Evolutionary conservation across 192 early-diverging fungal species (phyloP).

Genomic region (Entophlyctis helioformis): DNA sequence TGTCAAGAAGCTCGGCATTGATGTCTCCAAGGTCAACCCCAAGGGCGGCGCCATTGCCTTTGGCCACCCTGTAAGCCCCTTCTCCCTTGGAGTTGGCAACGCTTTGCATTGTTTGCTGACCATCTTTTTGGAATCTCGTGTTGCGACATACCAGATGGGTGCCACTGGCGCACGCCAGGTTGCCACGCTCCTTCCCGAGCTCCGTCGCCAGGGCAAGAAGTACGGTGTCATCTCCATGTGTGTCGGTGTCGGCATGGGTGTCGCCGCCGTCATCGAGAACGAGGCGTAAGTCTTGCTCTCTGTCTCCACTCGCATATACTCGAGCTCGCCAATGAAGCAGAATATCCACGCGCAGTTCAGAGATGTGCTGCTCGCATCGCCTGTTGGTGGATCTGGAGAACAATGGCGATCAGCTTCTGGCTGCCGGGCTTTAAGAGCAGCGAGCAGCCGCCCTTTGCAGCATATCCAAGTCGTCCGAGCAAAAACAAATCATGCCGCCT

Average conservation of each 20-base stretch:
- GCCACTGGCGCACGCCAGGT: constrained; percentile 93
- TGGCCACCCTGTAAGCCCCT: constrained; percentile 91
- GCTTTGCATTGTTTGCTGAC: neutral
- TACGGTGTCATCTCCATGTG: constrained; percentile 86
- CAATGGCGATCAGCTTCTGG: no score
- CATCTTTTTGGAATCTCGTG: no score
- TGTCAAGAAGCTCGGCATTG: constrained; percentile 76
- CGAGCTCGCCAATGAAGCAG: no score
- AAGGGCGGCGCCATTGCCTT: constrained; percentile 97
- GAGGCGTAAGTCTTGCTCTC: constrained; percentile 21
- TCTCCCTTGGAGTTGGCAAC: no score
- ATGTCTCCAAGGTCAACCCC: constrained; percentile 88
- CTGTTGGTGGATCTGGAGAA: no score
- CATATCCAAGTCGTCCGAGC: no score
- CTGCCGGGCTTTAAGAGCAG: no score
- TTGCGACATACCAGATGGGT: constrained; percentile 22
- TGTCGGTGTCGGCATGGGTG: constrained; percentile 85
- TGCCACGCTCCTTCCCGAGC: constrained; percentile 85
- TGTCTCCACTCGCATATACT: no score
- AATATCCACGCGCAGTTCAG: no score
- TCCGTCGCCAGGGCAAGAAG: constrained; percentile 74
- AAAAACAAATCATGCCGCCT: no score
- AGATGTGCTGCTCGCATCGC: no score
- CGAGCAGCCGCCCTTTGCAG: no score
- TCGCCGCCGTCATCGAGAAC: constrained; percentile 74